Base-by-base conservation (phyloP, 31 red algal genomes). In the Odonthalia washingtoniensis region DNA sequence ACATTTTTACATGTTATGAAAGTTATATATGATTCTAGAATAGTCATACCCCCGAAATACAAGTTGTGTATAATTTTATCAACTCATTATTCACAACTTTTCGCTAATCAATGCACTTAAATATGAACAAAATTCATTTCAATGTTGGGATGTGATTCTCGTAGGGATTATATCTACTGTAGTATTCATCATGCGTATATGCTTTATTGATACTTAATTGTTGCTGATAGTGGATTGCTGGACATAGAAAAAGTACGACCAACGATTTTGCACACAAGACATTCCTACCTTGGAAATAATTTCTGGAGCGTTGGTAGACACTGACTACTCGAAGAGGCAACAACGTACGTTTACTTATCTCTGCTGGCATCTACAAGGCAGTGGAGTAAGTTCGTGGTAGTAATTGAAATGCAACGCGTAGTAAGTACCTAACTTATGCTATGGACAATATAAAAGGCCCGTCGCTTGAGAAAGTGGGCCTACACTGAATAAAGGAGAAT, bases 91-190 rank as follows among this genome's bases (percentile, higher is more conserved):
- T n/a, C n/a, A n/a, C n/a, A n/a, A n/a, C n/a, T n/a, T n/a, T n/a
- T n/a, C n/a, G n/a, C n/a, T n/a, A n/a, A n/a, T n/a, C n/a, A n/a
- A n/a, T n/a, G n/a, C n/a, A n/a, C n/a, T n/a, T n/a, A n/a, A n/a
- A n/a, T n/a, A n/a, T n/a, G n/a, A n/a, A n/a, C n/a, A n/a, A n/a
- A n/a, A n/a, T n/a, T n/a, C n/a, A n/a, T n/a, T n/a, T n/a, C n/a
- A n/a, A n/a, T 61, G 52, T 17, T 61, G 52, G 24, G 52, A 61
- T 61, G 52, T 61, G 52, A 14, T 61, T 61, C 52, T 61, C 52
- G 24, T 61, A 61, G 52, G 14, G 24, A 61, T 61, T 61, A 17
- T 61, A 61, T 61, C 52, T 24, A 24, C 14, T 61, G 52, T 61
- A 61, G 16, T 61, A 24, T 61, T 17, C 52, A 61, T 61, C 14